phyloP scores from a whole-genome alignment of 768 basidiomycete species.

The Postia placenta region DNA sequence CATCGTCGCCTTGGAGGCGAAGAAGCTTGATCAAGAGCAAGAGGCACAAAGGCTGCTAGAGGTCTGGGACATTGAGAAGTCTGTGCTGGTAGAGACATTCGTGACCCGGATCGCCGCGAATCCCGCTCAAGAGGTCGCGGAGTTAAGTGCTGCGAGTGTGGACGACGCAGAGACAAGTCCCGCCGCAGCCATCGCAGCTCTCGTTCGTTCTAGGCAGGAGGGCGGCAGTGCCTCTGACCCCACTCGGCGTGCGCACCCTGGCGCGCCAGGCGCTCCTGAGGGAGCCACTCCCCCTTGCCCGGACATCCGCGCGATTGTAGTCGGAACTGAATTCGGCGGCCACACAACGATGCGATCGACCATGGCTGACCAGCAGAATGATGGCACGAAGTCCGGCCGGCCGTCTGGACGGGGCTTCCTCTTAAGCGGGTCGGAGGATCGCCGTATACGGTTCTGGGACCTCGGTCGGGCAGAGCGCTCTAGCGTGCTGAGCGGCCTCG shows the following conservation, averaged over 20 bases:
- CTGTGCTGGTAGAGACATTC: constrained; percentile 74
- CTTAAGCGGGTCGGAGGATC: constrained; percentile 87
- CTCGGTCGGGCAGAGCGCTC: constrained; percentile 67
- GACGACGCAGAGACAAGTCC: constrained; percentile 56
- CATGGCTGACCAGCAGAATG: constrained; percentile 10
- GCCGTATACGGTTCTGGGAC: constrained; percentile 86
- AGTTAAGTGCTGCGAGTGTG: constrained; percentile 45
- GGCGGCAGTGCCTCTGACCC: constrained; percentile 16
- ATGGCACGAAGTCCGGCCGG: constrained; percentile 17
- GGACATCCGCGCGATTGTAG: constrained; percentile 64
- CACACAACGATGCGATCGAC: constrained; percentile 37
- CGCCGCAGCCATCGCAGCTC: constrained; percentile 70
- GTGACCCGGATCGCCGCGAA: constrained; percentile 44
- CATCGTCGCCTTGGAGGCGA: constrained; percentile 69
- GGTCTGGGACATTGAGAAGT: constrained; percentile 90
- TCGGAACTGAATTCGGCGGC: constrained; percentile 75
- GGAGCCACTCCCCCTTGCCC: constrained; percentile 44
- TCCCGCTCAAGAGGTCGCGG: constrained; percentile 42
- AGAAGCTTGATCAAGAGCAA: constrained; percentile 6
- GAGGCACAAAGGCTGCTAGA: constrained; percentile 54
- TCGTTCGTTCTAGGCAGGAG: constrained; percentile 65
- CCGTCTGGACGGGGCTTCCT: constrained; percentile 62
- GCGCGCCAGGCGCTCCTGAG: constrained; percentile 17
- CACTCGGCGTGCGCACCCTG: constrained; percentile 10
- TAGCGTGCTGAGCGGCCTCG: constrained; percentile 71